phyloP scores from a whole-genome alignment of 176 grass and related monocot genomes.

The Cenchrus fungigraminus region DNA sequence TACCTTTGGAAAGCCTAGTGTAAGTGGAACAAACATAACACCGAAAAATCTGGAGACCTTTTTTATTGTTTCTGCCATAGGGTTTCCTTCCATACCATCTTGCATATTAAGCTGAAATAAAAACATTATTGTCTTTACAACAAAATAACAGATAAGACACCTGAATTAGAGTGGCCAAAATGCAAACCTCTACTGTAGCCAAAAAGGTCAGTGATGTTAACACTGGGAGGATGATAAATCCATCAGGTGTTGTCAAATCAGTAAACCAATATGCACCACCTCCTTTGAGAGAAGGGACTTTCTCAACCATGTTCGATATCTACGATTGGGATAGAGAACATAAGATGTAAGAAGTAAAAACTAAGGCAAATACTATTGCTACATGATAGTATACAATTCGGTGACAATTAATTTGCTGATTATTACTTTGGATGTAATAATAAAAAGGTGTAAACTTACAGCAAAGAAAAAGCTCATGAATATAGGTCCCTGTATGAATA shows the following conservation, averaged over 20 bases:
- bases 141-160: not conserved
- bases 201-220: constrained; percentile 78
- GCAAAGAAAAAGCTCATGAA: constrained; percentile 95
- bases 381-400: not conserved
- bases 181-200: constrained; percentile 76
- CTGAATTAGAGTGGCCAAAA: not conserved
- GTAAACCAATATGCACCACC: constrained; percentile 97
- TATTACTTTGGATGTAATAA: constrained; percentile 18
- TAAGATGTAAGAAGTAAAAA: constrained; percentile 2
- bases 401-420: constrained; percentile 1
- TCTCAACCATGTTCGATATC: constrained; percentile 98
- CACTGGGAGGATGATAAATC: constrained; percentile 67
- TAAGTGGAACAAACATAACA: constrained; percentile 69
- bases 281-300: constrained; percentile 91
- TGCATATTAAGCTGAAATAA: constrained; percentile 86
- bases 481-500: constrained; percentile 83
- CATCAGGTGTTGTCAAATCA: constrained; percentile 90
- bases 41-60: constrained; percentile 73
- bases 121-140: constrained; percentile 11
- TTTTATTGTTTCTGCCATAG: constrained; percentile 72
- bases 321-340: constrained; percentile 47
- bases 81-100: constrained; percentile 95
- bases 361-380: constrained; percentile 27
- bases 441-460: constrained; percentile 57
- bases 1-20: constrained; percentile 90